Evolutionary conservation across 169 alveolate species (phyloP).

Genomic region (Cryptosporidium canis): DNA sequence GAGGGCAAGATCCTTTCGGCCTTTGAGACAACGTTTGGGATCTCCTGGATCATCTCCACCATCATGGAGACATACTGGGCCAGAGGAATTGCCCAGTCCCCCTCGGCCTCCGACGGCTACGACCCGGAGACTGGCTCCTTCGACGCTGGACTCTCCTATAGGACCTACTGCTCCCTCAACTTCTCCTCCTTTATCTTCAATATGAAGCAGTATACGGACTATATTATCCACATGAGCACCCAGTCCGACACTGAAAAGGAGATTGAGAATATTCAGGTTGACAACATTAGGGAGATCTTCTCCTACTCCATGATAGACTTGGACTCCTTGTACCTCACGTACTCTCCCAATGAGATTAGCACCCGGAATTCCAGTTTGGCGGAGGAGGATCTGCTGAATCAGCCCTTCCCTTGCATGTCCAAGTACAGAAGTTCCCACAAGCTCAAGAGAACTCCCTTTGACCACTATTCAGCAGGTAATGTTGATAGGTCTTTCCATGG

Average conservation of each 20-base stretch:
- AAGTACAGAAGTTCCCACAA: neutral
- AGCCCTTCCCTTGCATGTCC: constrained; percentile 33
- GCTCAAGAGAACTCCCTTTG: neutral
- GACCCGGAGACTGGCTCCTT: neutral
- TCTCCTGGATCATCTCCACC: constrained; percentile 2
- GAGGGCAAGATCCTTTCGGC: neutral
- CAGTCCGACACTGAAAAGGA: neutral
- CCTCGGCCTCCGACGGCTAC: neutral
- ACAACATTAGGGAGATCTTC: neutral
- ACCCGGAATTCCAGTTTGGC: neutral
- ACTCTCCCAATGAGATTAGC: constrained; percentile 20
- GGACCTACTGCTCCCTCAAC: constrained; percentile 11
- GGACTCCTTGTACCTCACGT: neutral
- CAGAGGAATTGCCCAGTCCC: constrained; percentile 9
- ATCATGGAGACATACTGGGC: constrained; percentile 63
- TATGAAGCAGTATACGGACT: neutral
- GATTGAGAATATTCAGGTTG: neutral
- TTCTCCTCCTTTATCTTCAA: constrained; percentile 11
- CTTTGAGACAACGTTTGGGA: neutral
- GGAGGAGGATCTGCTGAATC: neutral
- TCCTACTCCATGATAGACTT: neutral
- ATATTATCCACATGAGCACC: neutral
- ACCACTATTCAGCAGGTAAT: neutral
- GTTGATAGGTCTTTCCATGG: neutral
- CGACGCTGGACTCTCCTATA: constrained; percentile 24